phyloP scores from a whole-genome alignment of 2,329 filamentous ascomycete species.

The Teratosphaeria pseudoeucalypti region DNA sequence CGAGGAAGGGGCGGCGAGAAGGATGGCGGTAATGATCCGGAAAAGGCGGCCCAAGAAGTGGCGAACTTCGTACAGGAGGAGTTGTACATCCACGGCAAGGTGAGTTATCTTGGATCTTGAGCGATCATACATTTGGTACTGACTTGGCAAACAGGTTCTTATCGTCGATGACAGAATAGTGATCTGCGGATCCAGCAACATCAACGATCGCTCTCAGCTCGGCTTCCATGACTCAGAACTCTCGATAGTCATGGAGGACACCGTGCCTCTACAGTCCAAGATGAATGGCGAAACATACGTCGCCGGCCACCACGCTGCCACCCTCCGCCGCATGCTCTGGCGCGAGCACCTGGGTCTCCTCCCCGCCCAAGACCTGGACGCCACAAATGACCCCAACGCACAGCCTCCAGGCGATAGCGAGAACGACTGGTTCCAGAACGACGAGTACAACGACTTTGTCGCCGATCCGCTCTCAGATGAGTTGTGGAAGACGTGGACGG shows the following conservation, averaged over 20 bases:
- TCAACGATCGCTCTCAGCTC: conserved; percentile 83
- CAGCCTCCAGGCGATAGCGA: conserved; percentile 58
- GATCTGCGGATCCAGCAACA: conserved; percentile 58
- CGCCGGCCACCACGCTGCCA: conserved; percentile 72
- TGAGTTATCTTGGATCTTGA: conserved; percentile 28
- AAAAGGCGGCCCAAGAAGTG: conserved; percentile 61
- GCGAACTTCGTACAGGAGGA: conserved; percentile 91
- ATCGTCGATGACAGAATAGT: conserved; percentile 81
- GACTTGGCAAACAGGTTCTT: conserved; percentile 35
- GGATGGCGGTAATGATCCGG: conserved; percentile 18
- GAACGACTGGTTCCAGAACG: conserved; percentile 66
- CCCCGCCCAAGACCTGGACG: conserved; percentile 58
- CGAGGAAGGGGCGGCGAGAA: conserved; percentile 42
- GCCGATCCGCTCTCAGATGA: conserved; percentile 49
- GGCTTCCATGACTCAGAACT: conserved; percentile 87
- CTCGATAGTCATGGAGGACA: conserved; percentile 81
- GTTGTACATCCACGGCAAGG: conserved; percentile 87
- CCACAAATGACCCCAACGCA: conserved; percentile 61
- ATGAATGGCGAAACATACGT: conserved; percentile 73
- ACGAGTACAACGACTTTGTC: conserved; percentile 49
- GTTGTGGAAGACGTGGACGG: conserved; percentile 57
- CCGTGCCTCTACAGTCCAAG: conserved; percentile 53
- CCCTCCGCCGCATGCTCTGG: conserved; percentile 73
- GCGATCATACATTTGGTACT: neutral
- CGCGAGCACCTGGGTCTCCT: conserved; percentile 82